Percentiles rank a stretch among this genome's conserved stretches.
Evolutionary conservation across 208 protist species (phyloP).

Genomic region (Wallacemonas sp.): DNA sequence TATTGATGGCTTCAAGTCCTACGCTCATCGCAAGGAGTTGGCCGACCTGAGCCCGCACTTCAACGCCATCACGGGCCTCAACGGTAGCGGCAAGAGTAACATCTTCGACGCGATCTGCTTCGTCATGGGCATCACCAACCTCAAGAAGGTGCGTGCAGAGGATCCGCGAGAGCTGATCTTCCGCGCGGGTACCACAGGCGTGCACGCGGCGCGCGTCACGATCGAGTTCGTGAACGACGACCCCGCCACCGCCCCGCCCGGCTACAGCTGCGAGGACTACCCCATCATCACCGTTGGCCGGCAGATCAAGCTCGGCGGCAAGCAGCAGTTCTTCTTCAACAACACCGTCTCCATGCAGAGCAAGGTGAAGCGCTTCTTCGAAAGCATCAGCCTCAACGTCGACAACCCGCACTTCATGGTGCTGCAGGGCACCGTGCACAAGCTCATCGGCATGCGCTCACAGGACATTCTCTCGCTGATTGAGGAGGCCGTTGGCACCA

Average conservation of each 20-base stretch:
- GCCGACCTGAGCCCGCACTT: slow-evolving; percentile 97
- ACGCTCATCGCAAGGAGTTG: slow-evolving; percentile 97
- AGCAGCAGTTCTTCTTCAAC: slow-evolving; percentile 99
- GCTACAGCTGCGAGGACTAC: slow-evolving; percentile 97
- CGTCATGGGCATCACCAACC: slow-evolving; percentile 99
- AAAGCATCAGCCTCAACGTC: slow-evolving; percentile 99
- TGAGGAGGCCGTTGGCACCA: slow-evolving; percentile 99
- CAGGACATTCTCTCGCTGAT: slow-evolving; percentile 98
- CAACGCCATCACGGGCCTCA: slow-evolving; percentile 99
- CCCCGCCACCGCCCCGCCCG: slow-evolving; percentile 92
- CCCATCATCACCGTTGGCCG: slow-evolving; percentile 97
- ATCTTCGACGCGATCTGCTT: slow-evolving; percentile 99
- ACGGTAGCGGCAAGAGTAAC: slow-evolving; percentile 99
- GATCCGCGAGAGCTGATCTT: slow-evolving; percentile 99
- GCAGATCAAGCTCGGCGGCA: slow-evolving; percentile 95
- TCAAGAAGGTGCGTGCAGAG: slow-evolving; percentile 96
- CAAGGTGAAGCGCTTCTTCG: slow-evolving; percentile 99
- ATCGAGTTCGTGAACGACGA: slow-evolving; percentile 99
- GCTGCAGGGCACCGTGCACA: slow-evolving; percentile 99
- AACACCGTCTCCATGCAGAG: slow-evolving; percentile 95
- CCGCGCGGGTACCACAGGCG: slow-evolving; percentile 99
- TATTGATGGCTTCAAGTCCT: slow-evolving; percentile 99
- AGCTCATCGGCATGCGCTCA: slow-evolving; percentile 99
- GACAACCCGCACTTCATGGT: slow-evolving; percentile 99
- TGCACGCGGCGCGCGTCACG: slow-evolving; percentile 99